A percentile compares a stretch with the other conserved stretches of the same genome.
phyloP scores from a whole-genome alignment of 352 stramenopile species.

The Blastocystis sp. region DNA sequence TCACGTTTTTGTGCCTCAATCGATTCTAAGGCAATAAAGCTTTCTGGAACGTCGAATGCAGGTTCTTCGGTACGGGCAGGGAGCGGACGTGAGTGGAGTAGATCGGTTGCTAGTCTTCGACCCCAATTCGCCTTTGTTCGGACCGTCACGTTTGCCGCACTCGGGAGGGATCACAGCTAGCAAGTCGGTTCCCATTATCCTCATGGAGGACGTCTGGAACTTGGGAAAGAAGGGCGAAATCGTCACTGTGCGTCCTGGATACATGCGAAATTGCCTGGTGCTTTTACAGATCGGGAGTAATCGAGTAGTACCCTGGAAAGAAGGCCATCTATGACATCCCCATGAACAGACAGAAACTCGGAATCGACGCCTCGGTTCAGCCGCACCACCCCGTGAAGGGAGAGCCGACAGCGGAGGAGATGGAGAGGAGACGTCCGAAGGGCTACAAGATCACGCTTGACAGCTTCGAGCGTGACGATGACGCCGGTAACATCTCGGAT shows the following conservation, averaged over 20 bases:
- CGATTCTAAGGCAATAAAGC: not conserved
- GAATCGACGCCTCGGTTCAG: slow-evolving; percentile 24
- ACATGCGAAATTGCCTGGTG: slow-evolving; percentile 67
- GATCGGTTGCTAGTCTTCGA: not conserved
- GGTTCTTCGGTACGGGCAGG: slow-evolving; percentile 18
- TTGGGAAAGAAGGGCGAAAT: slow-evolving; percentile 64
- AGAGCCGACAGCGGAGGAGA: slow-evolving; percentile 55
- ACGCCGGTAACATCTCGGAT: slow-evolving; percentile 55
- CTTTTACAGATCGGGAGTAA: not conserved
- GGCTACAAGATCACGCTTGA: slow-evolving; percentile 55
- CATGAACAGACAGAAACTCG: slow-evolving; percentile 43
- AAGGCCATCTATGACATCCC: slow-evolving; percentile 47
- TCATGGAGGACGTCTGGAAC: slow-evolving; percentile 61
- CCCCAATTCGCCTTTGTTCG: slow-evolving; percentile 10
- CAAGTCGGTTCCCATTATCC: slow-evolving; percentile 63
- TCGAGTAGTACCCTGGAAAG: slow-evolving; percentile 58
- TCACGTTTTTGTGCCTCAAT: not conserved
- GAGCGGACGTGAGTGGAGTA: not conserved
- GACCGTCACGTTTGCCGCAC: not conserved
- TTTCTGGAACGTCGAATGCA: not conserved
- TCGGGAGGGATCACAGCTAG: not conserved
- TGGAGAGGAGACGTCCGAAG: slow-evolving; percentile 55
- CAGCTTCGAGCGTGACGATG: slow-evolving; percentile 44
- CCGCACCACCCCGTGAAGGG: slow-evolving; percentile 45
- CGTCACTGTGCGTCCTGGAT: slow-evolving; percentile 56